These are phyloP conservation scores for Pseudocercospora macadamiae DNA, from an alignment of 2,329 filamentous ascomycete species.

Conservation along the genomic window DNA sequence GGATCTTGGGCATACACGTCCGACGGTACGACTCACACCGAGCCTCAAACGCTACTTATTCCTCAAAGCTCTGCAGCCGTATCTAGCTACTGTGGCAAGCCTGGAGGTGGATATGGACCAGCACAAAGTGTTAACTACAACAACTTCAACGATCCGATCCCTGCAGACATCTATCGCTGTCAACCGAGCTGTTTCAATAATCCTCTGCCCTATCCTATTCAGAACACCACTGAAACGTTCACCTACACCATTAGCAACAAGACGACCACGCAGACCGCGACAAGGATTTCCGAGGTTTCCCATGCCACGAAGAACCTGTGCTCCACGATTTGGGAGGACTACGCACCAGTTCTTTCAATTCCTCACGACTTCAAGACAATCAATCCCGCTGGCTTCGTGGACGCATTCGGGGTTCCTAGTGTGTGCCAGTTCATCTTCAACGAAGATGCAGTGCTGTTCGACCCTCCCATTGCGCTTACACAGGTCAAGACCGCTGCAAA, in stretches of 20 bases:
- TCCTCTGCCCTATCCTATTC: constrained; percentile 8
- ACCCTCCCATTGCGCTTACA: constrained; percentile 27
- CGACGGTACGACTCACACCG: constrained; percentile 9
- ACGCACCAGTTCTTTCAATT: constrained; percentile 24
- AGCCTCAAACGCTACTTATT: constrained; percentile 20
- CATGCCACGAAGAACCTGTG: constrained; percentile 25
- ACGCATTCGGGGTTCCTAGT: background rate
- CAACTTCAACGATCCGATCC: constrained; percentile 24
- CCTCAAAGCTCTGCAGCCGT: constrained; percentile 21
- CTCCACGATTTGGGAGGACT: constrained; percentile 33
- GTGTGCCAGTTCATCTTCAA: constrained; percentile 15
- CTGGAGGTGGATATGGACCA: constrained; percentile 17
- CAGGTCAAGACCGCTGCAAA: constrained; percentile 8
- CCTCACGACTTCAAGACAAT: constrained; percentile 25
- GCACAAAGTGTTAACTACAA: constrained; percentile 26
- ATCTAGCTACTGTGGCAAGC: constrained; percentile 24
- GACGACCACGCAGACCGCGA: background rate
- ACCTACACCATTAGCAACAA: constrained; percentile 3
- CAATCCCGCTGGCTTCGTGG: constrained; percentile 5
- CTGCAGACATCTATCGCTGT: constrained; percentile 29
- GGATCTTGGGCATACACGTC: constrained; percentile 24
- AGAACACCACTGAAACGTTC: background rate
- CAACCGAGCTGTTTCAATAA: constrained; percentile 26
- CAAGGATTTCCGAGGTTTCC: background rate
- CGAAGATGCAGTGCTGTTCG: constrained; percentile 26